Evolutionary conservation across 805 yeast species (phyloP).

Genomic region (Wickerhamiella galacta): DNA sequence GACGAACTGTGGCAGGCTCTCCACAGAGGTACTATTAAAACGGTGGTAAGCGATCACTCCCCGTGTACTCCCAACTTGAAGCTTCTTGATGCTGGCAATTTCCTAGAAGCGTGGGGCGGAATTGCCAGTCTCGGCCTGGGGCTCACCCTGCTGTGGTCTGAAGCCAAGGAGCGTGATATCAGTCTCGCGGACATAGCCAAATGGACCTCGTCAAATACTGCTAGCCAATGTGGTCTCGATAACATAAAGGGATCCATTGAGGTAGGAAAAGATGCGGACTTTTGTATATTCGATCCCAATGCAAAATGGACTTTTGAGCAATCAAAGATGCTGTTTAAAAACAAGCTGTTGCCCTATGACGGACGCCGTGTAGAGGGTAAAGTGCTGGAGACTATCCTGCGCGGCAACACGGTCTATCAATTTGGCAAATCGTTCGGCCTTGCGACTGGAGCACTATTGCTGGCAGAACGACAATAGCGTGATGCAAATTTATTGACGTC

Average conservation of each 20-base stretch:
- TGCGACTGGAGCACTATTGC: slow-evolving; percentile 8
- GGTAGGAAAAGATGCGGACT: slow-evolving; percentile 76
- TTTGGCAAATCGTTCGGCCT: slow-evolving; percentile 8
- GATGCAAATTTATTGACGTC: too few relatives aligned
- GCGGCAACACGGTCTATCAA: slow-evolving; percentile 49
- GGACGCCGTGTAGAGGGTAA: slow-evolving; percentile 53
- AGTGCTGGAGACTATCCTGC: slow-evolving; percentile 60
- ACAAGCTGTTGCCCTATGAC: slow-evolving; percentile 75
- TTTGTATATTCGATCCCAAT: slow-evolving; percentile 61
- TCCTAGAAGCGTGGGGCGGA: slow-evolving; percentile 93
- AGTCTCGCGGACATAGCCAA: slow-evolving; percentile 43
- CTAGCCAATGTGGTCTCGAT: slow-evolving; percentile 64
- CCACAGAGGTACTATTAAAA: slow-evolving; percentile 41
- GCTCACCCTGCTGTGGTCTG: slow-evolving; percentile 56
- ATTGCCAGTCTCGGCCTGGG: slow-evolving; percentile 88
- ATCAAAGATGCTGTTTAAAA: slow-evolving; percentile 41
- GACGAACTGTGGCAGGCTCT: slow-evolving; percentile 65
- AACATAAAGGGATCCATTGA: slow-evolving; percentile 57
- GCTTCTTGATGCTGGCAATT: slow-evolving; percentile 69
- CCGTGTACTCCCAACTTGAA: slow-evolving; percentile 91
- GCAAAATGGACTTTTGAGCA: slow-evolving; percentile 29
- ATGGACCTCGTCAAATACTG: slow-evolving; percentile 75
- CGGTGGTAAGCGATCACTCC: slow-evolving; percentile 90
- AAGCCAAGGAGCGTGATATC: slow-evolving; percentile 34
- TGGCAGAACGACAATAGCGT: slow-evolving; percentile 8